phyloP scores from a whole-genome alignment of 441 rosid species.

The Syzygium syzygioides region DNA sequence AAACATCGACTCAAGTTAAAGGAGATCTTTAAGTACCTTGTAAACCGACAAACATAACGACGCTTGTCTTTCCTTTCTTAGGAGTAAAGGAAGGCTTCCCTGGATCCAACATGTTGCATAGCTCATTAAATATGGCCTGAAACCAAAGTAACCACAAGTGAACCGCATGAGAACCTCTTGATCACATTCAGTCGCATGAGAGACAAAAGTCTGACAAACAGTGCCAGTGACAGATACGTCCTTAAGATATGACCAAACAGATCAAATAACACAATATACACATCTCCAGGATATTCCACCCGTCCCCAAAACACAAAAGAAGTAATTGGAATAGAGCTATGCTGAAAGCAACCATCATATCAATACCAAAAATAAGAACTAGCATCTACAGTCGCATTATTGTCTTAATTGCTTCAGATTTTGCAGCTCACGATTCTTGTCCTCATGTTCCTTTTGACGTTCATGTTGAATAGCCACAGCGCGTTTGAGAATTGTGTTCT shows the following conservation, averaged over 20 bases:
- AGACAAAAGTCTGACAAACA: not conserved
- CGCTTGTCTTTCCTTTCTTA: conserved; percentile 73
- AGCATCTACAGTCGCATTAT: too few species aligned
- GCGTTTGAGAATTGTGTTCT: conserved; percentile 59
- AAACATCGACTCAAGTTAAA: not conserved
- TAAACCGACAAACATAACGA: conserved; percentile 90
- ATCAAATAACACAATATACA: not conserved
- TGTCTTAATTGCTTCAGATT: conserved; percentile 35
- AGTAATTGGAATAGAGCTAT: too few species aligned
- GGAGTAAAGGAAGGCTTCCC: conserved; percentile 85
- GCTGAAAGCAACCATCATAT: too few species aligned
- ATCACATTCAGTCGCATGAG: too few species aligned
- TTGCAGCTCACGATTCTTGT: conserved; percentile 38
- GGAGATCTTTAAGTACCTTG: conserved; percentile 47
- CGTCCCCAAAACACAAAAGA: not conserved
- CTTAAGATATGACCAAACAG: not conserved
- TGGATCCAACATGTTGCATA: conserved; percentile 81
- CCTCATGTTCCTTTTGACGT: conserved; percentile 49
- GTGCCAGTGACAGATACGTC: not conserved
- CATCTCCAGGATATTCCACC: not conserved
- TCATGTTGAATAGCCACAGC: conserved; percentile 70
- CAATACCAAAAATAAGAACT: too few species aligned
- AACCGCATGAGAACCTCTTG: not conserved
- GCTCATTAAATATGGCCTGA: conserved; percentile 79
- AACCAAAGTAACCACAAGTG: not conserved